Conservation (phyloP, 2,329 filamentous ascomycete genomes). For the Myriosclerotinia scirpicola region DNA sequence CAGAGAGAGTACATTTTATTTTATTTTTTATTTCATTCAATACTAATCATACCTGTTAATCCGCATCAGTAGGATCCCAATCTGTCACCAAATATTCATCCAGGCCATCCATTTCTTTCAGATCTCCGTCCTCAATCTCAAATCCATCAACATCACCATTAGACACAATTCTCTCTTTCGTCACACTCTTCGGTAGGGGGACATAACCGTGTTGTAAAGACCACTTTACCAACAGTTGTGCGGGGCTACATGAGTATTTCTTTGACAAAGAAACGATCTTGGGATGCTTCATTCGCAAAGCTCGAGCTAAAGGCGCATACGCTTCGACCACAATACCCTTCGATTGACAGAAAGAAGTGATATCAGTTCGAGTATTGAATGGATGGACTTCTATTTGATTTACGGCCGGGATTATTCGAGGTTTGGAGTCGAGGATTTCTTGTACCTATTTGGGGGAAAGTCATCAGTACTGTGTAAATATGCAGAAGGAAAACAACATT, state of each 20-base stretch:
- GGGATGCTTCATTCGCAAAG: slow-evolving; percentile 67
- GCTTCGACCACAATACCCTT: slow-evolving; percentile 73
- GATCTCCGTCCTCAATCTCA: slow-evolving; percentile 61
- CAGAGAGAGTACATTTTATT: not conserved
- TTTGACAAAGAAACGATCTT: slow-evolving; percentile 60
- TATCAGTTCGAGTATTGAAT: slow-evolving; percentile 72
- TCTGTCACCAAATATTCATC: slow-evolving; percentile 75
- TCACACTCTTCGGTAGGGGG: slow-evolving; percentile 71
- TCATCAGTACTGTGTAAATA: not conserved
- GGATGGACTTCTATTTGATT: slow-evolving; percentile 84
- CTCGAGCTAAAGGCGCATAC: slow-evolving; percentile 75
- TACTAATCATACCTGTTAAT: slow-evolving; percentile 26
- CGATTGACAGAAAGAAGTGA: slow-evolving; percentile 64
- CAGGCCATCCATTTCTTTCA: slow-evolving; percentile 60
- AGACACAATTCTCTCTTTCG: slow-evolving; percentile 59
- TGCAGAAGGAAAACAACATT: not conserved
- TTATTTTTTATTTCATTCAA: not conserved
- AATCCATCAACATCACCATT: slow-evolving; percentile 64
- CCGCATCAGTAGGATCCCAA: slow-evolving; percentile 53
- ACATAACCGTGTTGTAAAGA: slow-evolving; percentile 72
- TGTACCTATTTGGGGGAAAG: slow-evolving; percentile 28
- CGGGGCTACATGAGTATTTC: slow-evolving; percentile 69
- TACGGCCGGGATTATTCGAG: slow-evolving; percentile 63
- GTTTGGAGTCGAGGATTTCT: slow-evolving; percentile 39
- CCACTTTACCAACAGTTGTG: slow-evolving; percentile 76